Conservation (phyloP, 1,139 yeast species). For the Pichia sp. region DNA sequence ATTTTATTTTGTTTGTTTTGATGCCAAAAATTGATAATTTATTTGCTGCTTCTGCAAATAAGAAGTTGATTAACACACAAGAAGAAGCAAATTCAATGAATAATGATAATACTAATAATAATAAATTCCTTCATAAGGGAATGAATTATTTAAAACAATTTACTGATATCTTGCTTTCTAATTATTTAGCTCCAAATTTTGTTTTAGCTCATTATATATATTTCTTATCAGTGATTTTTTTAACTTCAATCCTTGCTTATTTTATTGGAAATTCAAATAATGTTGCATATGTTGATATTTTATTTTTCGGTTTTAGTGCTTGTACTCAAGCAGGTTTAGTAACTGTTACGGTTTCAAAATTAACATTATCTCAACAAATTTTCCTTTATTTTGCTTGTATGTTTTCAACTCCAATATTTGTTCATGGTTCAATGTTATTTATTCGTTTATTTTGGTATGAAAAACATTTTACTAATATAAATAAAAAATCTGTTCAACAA, state of each 20-base stretch:
- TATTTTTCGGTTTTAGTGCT: constrained; percentile 71
- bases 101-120: neutral
- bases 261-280: constrained; percentile 73
- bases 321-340: constrained; percentile 91
- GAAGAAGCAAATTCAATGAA: too few species aligned
- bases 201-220: constrained; percentile 74
- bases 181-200: too few species aligned
- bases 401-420: constrained; percentile 81
- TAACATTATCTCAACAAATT: constrained; percentile 74
- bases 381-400: constrained; percentile 52
- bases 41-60: too few species aligned
- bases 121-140: too few species aligned
- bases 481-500: constrained; percentile 63
- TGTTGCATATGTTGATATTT: constrained; percentile 65
- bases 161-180: too few species aligned
- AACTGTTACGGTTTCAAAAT: constrained; percentile 58
- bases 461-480: constrained; percentile 77
- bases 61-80: too few species aligned
- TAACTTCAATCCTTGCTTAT: constrained; percentile 68
- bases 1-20: too few species aligned
- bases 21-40: too few species aligned
- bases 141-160: too few species aligned
- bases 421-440: constrained; percentile 73
- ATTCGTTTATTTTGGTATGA: constrained; percentile 89
- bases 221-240: constrained; percentile 44